Evolutionary conservation across 257 asterid species (phyloP).

Genomic region (Agastache rugosa): DNA sequence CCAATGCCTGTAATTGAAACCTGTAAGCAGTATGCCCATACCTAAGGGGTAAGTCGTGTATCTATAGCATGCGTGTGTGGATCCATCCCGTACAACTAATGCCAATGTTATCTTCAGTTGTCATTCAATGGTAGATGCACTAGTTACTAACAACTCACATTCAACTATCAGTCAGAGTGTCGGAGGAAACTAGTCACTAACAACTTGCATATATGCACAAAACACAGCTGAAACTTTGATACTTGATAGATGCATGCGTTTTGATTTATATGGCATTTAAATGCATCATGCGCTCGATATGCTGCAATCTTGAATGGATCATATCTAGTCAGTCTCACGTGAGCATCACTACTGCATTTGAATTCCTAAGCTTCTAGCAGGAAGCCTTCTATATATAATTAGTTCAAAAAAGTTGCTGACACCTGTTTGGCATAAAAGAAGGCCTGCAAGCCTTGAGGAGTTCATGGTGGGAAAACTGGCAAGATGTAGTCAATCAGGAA

Average conservation of each 20-base stretch:
- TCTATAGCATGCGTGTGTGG: not conserved
- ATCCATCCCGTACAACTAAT: not conserved
- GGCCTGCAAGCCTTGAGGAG: not conserved
- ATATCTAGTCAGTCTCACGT: not conserved
- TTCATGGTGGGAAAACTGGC: not conserved
- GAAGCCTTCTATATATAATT: not conserved
- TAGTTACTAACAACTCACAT: not conserved
- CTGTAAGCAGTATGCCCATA: not conserved
- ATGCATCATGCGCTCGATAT: not conserved
- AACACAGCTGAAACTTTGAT: not conserved
- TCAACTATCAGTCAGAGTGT: not conserved
- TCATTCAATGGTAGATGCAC: not conserved
- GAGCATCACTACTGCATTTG: not conserved
- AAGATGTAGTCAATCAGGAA: not conserved
- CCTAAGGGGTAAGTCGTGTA: not conserved
- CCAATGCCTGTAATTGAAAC: not conserved
- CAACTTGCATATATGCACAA: not conserved
- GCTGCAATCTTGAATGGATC: not conserved
- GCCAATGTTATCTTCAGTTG: not conserved
- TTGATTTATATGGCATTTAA: not conserved
- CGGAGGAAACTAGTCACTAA: no score
- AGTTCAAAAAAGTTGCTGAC: not conserved
- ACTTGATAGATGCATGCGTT: slow-evolving; percentile 5
- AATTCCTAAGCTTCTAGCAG: not conserved
- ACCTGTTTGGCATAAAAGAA: not conserved